Evolutionary conservation across 1,139 yeast species (phyloP), one percentile per base, ranked within the genome.

Genomic region (Geotrichum phurueaensis): DNA sequence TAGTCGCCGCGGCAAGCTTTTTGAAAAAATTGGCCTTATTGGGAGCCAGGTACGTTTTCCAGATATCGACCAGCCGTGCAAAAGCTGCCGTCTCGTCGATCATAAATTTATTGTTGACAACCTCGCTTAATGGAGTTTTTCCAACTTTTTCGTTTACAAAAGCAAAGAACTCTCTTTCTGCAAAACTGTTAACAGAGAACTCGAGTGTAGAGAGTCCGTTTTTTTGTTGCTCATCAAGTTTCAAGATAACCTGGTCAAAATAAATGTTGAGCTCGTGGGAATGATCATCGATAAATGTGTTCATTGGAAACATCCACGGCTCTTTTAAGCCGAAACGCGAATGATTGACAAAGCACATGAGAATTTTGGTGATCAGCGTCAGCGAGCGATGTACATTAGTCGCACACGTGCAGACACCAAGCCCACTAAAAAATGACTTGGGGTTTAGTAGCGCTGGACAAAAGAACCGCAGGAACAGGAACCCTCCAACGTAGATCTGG

Each of bases 381-480:
- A 92, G 75, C 0, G 96, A 87, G 62, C 96, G 79, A 67, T 90
- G 94, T 1, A 85, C 79, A 22, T 78, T 78, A 0, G 91, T 84
- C 80, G 63, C 90, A 39, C 47, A 39, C 18, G 45, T 36, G 45
- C n/a, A 5, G 18, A n/a, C 9, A 39, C 47, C 47, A 15, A 39
- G 20, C 5, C 18, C 10, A 13, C 20, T 39, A 9, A n/a, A 39
- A 71, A 90, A 91, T 54, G 90, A 74, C 68, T 90, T 90, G 0
- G 98, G 98, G 68, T 90, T 91, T 68, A 94, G 76, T 51, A 94
- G 82, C 0, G 96, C 96, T 0, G 98, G 98, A 69, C 97, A 92
- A 67, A 90, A 84, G 71, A 89, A 91, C 64, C 98, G 77, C 64
- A 94, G 75, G 71, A 94, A 94, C 25, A 94, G 76, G 68, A 94